Base-by-base conservation (phyloP, 805 yeast genomes). In the Kuraishia cidri region DNA sequence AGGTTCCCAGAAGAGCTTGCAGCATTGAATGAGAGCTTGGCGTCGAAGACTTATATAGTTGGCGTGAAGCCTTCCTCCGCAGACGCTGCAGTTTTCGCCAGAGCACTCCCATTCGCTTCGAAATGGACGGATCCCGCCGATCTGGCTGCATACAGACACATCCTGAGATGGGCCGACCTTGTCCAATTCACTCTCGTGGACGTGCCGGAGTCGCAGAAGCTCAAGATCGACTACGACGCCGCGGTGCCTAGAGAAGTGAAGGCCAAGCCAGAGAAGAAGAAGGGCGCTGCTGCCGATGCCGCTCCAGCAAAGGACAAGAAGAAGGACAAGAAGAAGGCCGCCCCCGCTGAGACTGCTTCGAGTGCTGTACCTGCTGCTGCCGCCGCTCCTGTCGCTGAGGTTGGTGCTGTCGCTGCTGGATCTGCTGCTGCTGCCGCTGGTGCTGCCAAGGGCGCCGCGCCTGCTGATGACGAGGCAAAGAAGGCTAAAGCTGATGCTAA, bases 141-240 rank as follows among this genome's bases (percentile, higher is more conserved):
- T 26, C 59, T 77, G 43, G 75, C 79, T 30, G 58, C 67, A 30
- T 64, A 66, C 55, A 82, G 97, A 70, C 97, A 90, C 58, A 66
- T 90, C 37, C 60, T 86, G 39, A 81, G 98, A 70, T 92, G 97
- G 97, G 73, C 75, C 16, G 97, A 88, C 48, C 72, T 84, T 45
- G 60, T 92, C 38, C 97, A 92, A 63, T 73, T 78, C 49, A 62
- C 77, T 22, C 56, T 75, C 42, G 66, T 70, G 31, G 47, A 47
- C 11, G 72, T 79, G 22, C 67, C 73, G 33, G 69, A 60, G 37
- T 66, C 56, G n/a, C 70, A 72, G 32, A 65, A 74, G 46, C 51
- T 83, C 40, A 51, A 43, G 29, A 55, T 88, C 30, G 75, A 85
- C 50, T 60, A 62, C 43, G 72, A 75, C 44, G 62, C 75, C 28